phyloP scores from a whole-genome alignment of 768 basidiomycete genomes.

The Punctularia strigosozonata region DNA sequence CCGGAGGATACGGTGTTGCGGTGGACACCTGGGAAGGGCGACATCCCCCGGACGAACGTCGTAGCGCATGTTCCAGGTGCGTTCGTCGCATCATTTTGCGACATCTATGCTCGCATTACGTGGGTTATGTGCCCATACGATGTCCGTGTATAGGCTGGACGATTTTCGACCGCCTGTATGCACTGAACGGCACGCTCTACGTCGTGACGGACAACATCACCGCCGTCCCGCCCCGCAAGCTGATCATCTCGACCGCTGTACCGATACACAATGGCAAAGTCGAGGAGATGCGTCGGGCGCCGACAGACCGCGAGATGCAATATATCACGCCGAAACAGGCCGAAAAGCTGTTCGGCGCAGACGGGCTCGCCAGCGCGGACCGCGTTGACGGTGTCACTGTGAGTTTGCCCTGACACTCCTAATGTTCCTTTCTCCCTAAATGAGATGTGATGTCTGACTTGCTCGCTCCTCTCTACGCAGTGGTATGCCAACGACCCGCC shows the following conservation, averaged over 20 bases:
- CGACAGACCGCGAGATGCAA: slow-evolving; percentile 69
- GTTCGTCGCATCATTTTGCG: slow-evolving; percentile 5
- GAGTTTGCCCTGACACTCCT: slow-evolving; percentile 12
- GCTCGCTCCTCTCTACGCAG: slow-evolving; percentile 18
- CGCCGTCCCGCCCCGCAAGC: slow-evolving; percentile 48
- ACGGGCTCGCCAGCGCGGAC: slow-evolving; percentile 53
- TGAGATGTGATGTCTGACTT: too few relatives aligned
- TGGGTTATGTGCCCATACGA: slow-evolving; percentile 6
- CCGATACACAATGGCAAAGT: slow-evolving; percentile 45
- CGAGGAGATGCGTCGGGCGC: slow-evolving; percentile 47
- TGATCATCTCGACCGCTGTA: slow-evolving; percentile 62
- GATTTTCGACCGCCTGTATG: slow-evolving; percentile 73
- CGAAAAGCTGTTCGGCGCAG: slow-evolving; percentile 47
- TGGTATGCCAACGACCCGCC: slow-evolving; percentile 77
- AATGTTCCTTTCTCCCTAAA: slow-evolving; percentile 1
- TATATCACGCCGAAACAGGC: slow-evolving; percentile 65
- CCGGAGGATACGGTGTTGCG: slow-evolving; percentile 7
- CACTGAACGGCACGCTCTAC: slow-evolving; percentile 72
- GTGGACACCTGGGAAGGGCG: slow-evolving; percentile 18
- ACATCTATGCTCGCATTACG: not conserved
- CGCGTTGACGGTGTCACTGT: slow-evolving; percentile 72
- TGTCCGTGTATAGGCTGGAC: slow-evolving; percentile 61
- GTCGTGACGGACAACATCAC: slow-evolving; percentile 68
- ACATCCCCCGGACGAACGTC: slow-evolving; percentile 49
- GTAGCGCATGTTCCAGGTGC: slow-evolving; percentile 69